These are phyloP conservation scores for Beta macrorhiza DNA, from an alignment of 179 eudicot genomes.

Conservation along the genomic window DNA sequence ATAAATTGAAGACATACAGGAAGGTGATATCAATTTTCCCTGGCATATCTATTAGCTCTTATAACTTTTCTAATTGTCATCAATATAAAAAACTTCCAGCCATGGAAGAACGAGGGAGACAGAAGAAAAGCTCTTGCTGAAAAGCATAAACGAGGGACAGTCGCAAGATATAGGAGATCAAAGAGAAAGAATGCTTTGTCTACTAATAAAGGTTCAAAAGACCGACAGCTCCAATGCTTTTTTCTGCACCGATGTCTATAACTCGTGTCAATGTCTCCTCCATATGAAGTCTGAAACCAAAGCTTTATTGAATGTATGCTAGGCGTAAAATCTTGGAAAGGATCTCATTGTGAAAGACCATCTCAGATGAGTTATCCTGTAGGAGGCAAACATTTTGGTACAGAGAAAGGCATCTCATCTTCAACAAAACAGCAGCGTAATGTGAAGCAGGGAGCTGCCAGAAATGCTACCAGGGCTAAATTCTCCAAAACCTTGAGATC, in stretches of 20 bases:
- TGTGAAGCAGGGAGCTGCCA: constrained; percentile 20
- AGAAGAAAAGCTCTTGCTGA: constrained; percentile 61
- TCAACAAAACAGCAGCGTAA: constrained; percentile 12
- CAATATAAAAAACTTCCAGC: constrained; percentile 34
- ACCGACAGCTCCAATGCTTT: constrained; percentile 1
- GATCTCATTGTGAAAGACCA: constrained; percentile 24
- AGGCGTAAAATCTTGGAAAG: constrained; percentile 50
- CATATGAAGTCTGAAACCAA: constrained; percentile 5
- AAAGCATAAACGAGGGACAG: constrained; percentile 71
- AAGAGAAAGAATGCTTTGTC: constrained; percentile 35
- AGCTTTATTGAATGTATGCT: constrained; percentile 6
- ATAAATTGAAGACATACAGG: constrained; percentile 63
- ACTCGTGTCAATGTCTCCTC: neutral
- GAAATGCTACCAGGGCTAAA: constrained; percentile 17
- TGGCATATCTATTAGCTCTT: constrained; percentile 15
- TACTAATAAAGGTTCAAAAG: constrained; percentile 38
- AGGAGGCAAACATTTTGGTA: constrained; percentile 28
- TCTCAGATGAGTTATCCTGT: constrained; percentile 30
- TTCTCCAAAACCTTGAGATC: constrained; percentile 21
- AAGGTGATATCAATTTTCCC: constrained; percentile 46
- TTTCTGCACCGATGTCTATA: neutral
- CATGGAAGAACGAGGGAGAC: constrained; percentile 71
- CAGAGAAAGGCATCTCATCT: constrained; percentile 25
- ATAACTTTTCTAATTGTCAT: constrained; percentile 9
- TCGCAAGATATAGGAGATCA: constrained; percentile 55